phyloP scores from a whole-genome alignment of 805 yeast species.

The Candida easanensis region DNA sequence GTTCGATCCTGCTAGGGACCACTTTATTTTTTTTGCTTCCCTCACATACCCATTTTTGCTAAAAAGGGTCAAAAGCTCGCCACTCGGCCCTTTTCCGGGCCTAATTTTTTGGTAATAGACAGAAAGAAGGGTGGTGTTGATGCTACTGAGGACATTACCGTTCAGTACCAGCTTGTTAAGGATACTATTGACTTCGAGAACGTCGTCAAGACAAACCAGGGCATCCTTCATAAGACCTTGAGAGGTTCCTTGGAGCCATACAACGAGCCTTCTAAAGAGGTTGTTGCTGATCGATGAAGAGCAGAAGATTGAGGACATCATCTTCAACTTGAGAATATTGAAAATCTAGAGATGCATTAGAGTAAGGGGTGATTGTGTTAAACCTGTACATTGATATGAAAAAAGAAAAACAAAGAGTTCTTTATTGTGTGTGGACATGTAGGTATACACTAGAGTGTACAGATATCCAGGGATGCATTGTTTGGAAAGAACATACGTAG shows the following conservation, averaged over 20 bases:
- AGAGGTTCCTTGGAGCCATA: conserved; percentile 49
- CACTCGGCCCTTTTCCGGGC: too few relatives aligned
- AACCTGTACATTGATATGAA: too few relatives aligned
- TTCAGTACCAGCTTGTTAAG: conserved; percentile 67
- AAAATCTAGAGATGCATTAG: conserved; percentile 42
- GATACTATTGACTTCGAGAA: conserved; percentile 61
- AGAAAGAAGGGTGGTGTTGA: conserved; percentile 95
- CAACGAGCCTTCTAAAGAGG: conserved; percentile 41
- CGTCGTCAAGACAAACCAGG: conserved; percentile 62
- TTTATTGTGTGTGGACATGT: too few relatives aligned
- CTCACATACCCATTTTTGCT: neutral
- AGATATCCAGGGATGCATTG: too few relatives aligned
- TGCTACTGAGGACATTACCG: conserved; percentile 92
- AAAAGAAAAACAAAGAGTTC: too few relatives aligned
- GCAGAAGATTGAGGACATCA: conserved; percentile 76
- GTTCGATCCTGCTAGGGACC: conserved; percentile 89
- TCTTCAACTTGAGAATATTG: conserved; percentile 74
- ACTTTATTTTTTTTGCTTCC: conserved; percentile 26
- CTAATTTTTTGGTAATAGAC: too few relatives aligned
- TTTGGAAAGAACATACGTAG: too few relatives aligned
- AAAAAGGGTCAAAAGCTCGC: too few relatives aligned
- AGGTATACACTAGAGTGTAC: too few relatives aligned
- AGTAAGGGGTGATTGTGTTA: too few relatives aligned
- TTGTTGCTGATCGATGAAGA: conserved; percentile 90
- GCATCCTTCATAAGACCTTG: conserved; percentile 72